Evolutionary conservation across 371 early-diverging fungal genomes (phyloP).

Genomic region (Capillidium heterosporum): DNA sequence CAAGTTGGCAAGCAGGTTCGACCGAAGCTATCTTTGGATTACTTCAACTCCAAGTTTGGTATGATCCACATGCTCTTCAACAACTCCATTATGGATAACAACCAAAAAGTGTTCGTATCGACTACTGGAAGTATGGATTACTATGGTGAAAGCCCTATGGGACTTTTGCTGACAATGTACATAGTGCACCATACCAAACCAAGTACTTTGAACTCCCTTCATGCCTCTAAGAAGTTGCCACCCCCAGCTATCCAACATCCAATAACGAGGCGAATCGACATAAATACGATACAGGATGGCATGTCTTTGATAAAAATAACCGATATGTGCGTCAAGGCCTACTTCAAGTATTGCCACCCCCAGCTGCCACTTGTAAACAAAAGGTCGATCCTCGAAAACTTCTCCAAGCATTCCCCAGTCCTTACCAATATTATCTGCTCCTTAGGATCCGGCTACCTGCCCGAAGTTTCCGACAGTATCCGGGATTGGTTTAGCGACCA

Average conservation of each 20-base stretch:
- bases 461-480: background rate
- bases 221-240: background rate
- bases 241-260: too few species aligned
- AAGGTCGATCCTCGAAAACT: background rate
- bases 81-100: conserved; percentile 2
- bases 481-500: background rate
- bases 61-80: background rate
- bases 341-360: background rate
- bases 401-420: background rate
- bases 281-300: background rate
- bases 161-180: conserved; percentile 1
- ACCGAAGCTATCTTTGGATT: background rate
- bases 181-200: background rate
- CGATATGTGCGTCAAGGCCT: background rate
- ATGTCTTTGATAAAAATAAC: background rate
- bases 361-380: background rate
- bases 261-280: too few species aligned
- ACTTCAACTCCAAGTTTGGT: background rate
- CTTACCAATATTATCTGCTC: background rate
- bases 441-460: background rate
- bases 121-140: conserved; percentile 2
- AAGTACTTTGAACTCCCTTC: background rate
- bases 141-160: conserved; percentile 4
- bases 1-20: too few species aligned
- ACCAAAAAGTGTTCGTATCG: background rate